Base-by-base conservation (phyloP, 345 rosid species). In the Populus simonii region DNA sequence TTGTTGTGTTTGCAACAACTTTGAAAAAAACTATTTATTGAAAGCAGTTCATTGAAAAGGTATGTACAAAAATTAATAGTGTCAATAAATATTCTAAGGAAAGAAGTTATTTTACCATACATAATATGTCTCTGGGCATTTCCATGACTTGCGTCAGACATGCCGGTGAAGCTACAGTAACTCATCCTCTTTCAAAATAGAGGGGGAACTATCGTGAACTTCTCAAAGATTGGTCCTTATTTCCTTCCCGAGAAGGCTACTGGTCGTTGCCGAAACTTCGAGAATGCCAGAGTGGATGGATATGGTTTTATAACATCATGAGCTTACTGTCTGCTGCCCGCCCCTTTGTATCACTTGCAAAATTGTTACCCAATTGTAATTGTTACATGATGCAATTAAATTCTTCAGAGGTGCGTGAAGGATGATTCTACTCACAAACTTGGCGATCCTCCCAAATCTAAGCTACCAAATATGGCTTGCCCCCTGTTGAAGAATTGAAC, bases 141-240 rank as follows among this genome's bases (percentile, higher is more conserved):
- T 77, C 53, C 62, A 36, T 36, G 78, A 82, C 85, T 84, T 78
- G 80, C 82, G 77, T 80, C 85, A 43, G 74, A 20, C 49, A 71
- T 63, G 68, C 79, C 83, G 84, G 31, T 62, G 41, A 62, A 33
- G 72, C 39, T 55, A 62, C 36, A 71, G 36, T 7, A 59, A 43
- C 72, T 68, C 66, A 10, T 20, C 59, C 63, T 80, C 73, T 5
- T 66, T 27, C 80, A 78, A 82, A 82, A 80, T 74, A 76, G 53
- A 65, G 38, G 72, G 72, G 75, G 49, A 74, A 53, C 68, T 53
- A 36, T 25, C 66, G 38, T 25, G 9, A 23, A 35, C 22, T 18
- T 20, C n/a, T 13, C 35, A 23, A 62, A 67, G 51, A 20, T 66
- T 66, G 72, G 18, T 55, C 12, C 35, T n/a, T 41, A 18, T 35